Base-by-base conservation (phyloP, 2,329 filamentous ascomycete species). In the Botryotinia narcissicola region DNA sequence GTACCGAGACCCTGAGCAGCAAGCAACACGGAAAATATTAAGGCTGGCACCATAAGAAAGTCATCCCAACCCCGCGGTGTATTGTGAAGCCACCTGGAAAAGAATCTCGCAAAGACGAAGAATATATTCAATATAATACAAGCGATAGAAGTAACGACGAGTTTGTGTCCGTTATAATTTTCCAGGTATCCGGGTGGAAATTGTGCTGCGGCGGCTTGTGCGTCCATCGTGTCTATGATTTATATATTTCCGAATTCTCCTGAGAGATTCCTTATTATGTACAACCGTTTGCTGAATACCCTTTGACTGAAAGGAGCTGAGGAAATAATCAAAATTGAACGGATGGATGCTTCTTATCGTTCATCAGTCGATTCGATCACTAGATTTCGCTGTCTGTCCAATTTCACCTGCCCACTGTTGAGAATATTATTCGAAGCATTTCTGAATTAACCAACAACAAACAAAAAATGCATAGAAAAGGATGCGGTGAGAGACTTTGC, bases 51-150 rank as follows among this genome's bases (percentile, higher is more conserved):
- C 66, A 73, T 73, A 22, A 73, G 64, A 46, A 70, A 70, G n/a
- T 73, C 71, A 42, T 73, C 71, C 71, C 71, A 73, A 22, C 71
- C 71, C 37, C 35, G 40, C 9, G 70, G 70, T 46, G 70, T 72
- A 14, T 72, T 59, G 10, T 72, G 70, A 59, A 72, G 25, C 46
- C 48, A 67, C 44, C 70, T 72, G 16, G 62, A 68, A 42, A 32
- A 10, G 40, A 72, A 72, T 32, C 70, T 66, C 16, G 63, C 62
- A 25, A 35, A 10, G 35, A 72, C 62, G 22, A 72, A 72, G 32
- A 72, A 48, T 9, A 72, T 25, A 46, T 68, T 46, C 29, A 72
- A n/a, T 10, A 42, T 32, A 25, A 72, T 68, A 42, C 37, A 67
- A 46, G 48, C 29, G 32, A 68, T 46, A 46, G 62, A 68, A n/a